Base-by-base conservation (phyloP, 768 basidiomycete genomes). In the Botryobasidium botryosum region DNA sequence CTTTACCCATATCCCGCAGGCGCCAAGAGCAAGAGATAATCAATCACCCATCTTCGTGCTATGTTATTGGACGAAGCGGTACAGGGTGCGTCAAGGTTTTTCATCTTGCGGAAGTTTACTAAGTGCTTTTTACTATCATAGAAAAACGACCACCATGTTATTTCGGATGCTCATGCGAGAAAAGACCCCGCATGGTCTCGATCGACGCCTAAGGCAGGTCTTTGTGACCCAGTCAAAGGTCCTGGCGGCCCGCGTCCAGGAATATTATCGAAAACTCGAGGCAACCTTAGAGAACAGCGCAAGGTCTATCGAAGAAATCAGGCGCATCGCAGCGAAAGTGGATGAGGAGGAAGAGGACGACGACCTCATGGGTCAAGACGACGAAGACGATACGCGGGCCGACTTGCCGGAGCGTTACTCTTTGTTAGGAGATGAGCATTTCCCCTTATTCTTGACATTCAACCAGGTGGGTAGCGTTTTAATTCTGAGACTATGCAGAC, bases 11-110 rank as follows among this genome's bases (percentile, higher is more conserved):
- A 20, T 5, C 17, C 17, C 23, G 1, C 24, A 49, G 48, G 18
- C 39, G 39, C 2, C 5, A n/a, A 8, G 49, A 50, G 27, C 25
- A 31, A 79, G 52, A 66, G 66, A 76, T 80, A 10, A 68, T 78
- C n/a, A 69, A 79, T 35, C 69, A 78, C 51, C 61, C 61, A 0
- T 61, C 67, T 5, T 77, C 77, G 0, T 79, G 74, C 49, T 78
- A 73, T 55, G 75, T 80, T 25, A 56, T 79, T 7, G 77, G 79
- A 0, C 64, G 80, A 23, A 80, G 79, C 52, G 80, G 80, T 3
- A 82, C 80, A 0, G 80, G 79, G 79, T 79, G 51, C 10, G 66
- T 45, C 18, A 27, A 15, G n/a, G 23, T 3, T 42, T 10, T 12
- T n/a, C n/a, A n/a, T n/a, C n/a, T n/a, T n/a, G n/a, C n/a, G n/a